Percentiles rank a stretch among this genome's conserved stretches.
Evolutionary conservation across 768 basidiomycete genomes (phyloP).

Genomic region (Phylloporus sp.): DNA sequence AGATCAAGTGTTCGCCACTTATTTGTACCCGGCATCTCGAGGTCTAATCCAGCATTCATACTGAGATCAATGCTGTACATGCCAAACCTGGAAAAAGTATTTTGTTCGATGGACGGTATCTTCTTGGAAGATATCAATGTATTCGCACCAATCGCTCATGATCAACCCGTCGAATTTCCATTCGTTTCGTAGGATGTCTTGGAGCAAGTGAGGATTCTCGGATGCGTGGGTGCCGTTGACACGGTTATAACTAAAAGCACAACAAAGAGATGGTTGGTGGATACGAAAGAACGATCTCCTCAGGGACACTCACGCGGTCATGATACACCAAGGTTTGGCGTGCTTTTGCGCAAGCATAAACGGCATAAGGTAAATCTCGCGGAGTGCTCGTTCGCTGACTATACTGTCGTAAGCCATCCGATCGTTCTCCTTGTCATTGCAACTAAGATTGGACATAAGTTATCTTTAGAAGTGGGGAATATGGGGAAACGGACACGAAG

Average conservation of each 20-base stretch:
- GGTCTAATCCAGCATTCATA: slow-evolving; percentile 73
- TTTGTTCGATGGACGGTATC: background rate
- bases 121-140: background rate
- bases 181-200: slow-evolving; percentile 61
- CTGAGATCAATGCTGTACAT: slow-evolving; percentile 58
- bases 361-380: slow-evolving; percentile 61
- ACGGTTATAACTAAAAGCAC: slow-evolving; percentile 53
- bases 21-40: slow-evolving; percentile 75
- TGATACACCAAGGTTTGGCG: slow-evolving; percentile 49
- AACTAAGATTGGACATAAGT: slow-evolving; percentile 31
- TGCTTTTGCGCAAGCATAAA: slow-evolving; percentile 54
- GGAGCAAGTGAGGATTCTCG: slow-evolving; percentile 57
- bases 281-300: background rate
- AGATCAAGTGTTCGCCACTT: slow-evolving; percentile 73
- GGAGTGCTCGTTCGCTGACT: slow-evolving; percentile 45
- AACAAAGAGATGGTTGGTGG: background rate
- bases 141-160: slow-evolving; percentile 75
- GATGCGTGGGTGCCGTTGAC: slow-evolving; percentile 71
- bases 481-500: slow-evolving; percentile 50
- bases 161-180: slow-evolving; percentile 71
- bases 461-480: background rate
- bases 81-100: slow-evolving; percentile 51
- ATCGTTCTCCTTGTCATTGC: slow-evolving; percentile 81
- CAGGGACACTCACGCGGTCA: slow-evolving; percentile 54
- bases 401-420: slow-evolving; percentile 56